Evolutionary conservation across 768 basidiomycete species (phyloP).

Genomic region (Dioszegia aurantiaca): DNA sequence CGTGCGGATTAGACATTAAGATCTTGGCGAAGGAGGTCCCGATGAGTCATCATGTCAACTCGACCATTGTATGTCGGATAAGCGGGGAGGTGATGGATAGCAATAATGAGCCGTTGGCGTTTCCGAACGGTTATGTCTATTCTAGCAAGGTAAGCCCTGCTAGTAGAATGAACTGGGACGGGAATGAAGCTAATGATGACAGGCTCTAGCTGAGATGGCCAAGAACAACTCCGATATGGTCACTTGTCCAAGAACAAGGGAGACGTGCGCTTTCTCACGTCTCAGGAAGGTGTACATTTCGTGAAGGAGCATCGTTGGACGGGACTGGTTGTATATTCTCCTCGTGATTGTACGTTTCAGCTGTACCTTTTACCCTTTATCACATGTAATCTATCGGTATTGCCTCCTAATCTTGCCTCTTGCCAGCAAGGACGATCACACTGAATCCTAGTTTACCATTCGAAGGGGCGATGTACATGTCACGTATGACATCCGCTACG

Average conservation of each 20-base stretch:
- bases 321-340: not conserved
- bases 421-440: constrained; percentile 61
- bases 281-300: constrained; percentile 90
- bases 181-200: constrained; percentile 1
- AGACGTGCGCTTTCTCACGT: constrained; percentile 63
- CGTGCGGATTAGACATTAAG: constrained; percentile 76
- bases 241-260: constrained; percentile 74
- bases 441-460: constrained; percentile 62
- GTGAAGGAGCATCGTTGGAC: constrained; percentile 43
- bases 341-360: not conserved
- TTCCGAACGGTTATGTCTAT: constrained; percentile 88
- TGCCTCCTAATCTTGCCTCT: constrained; percentile 22
- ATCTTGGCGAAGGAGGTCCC: constrained; percentile 81
- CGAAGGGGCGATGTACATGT: constrained; percentile 61
- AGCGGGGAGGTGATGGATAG: constrained; percentile 93
- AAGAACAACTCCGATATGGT: constrained; percentile 72
- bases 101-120: constrained; percentile 86
- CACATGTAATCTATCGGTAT: not conserved
- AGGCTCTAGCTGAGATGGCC: constrained; percentile 88
- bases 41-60: constrained; percentile 88
- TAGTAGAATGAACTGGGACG: constrained; percentile 8
- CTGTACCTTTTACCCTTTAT: not conserved
- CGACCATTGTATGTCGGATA: constrained; percentile 87
- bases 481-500: constrained; percentile 63
- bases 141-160: constrained; percentile 85